These are phyloP conservation scores for Corymbia citriodora DNA, from an alignment of 441 rosid species.

Conservation along the genomic window DNA sequence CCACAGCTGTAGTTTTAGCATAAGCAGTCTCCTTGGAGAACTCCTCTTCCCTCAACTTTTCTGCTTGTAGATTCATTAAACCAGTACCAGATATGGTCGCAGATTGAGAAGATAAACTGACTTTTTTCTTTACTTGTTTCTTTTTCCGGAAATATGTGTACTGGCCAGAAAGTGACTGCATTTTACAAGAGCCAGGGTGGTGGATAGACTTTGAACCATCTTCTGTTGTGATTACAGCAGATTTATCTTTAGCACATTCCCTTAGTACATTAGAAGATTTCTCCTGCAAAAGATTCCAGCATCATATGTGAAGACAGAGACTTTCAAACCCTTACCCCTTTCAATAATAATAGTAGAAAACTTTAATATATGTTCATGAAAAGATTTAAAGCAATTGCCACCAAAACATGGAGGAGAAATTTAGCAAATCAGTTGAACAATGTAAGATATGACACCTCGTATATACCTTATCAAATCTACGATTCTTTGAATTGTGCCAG, in stretches of 20 bases:
- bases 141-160: conserved; percentile 52
- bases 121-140: conserved; percentile 34
- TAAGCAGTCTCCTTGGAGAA: conserved; percentile 13
- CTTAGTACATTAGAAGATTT: conserved; percentile 9
- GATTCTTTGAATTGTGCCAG: conserved; percentile 18
- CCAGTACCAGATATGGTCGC: conserved; percentile 17
- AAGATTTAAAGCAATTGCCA: neutral
- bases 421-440: neutral
- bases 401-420: neutral
- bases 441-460: neutral
- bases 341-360: neutral
- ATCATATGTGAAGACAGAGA: neutral
- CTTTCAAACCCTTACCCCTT: neutral
- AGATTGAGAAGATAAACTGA: conserved; percentile 25
- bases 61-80: conserved; percentile 17
- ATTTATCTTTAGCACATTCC: conserved; percentile 5
- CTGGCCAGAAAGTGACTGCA: conserved; percentile 28
- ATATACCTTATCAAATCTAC: conserved; percentile 20
- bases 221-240: conserved; percentile 4
- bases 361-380: neutral
- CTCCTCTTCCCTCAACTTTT: conserved; percentile 32
- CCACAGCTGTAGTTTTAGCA: conserved; percentile 9
- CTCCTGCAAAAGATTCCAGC: conserved; percentile 24
- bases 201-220: conserved; percentile 20
- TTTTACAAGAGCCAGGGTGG: conserved; percentile 12